Percentiles rank a stretch among this genome's conserved stretches.
Conservation (phyloP, 106 monocot species). For the Dactylorhiza incarnata region DNA sequence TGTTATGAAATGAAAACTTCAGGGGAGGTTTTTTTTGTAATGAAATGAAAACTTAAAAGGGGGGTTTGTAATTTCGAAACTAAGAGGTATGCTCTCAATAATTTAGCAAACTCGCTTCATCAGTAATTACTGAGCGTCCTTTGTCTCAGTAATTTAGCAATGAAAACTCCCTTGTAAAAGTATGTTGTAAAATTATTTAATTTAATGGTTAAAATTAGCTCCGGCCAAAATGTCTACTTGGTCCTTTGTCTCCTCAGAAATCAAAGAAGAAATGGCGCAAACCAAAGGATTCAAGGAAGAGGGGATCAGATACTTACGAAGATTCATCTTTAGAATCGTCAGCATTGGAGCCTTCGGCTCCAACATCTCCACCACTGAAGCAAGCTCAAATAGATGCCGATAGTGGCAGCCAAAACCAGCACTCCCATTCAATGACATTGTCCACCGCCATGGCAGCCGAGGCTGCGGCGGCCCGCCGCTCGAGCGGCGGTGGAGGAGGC, state of each 20-base stretch:
- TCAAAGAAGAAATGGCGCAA: constrained; percentile 2
- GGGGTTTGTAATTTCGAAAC: no score
- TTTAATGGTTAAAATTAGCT: no score
- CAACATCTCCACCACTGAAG: not conserved
- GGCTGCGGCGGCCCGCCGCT: constrained; percentile 41
- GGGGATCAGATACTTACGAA: not conserved
- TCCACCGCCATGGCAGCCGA: constrained; percentile 42
- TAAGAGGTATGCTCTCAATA: no score
- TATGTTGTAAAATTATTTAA: not conserved
- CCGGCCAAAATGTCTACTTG: no score
- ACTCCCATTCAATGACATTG: constrained; percentile 33
- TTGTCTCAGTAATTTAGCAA: no score
- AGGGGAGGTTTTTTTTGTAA: no score
- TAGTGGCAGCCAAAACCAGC: constrained; percentile 33
- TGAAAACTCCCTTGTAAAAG: not conserved
- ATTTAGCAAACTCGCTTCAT: no score
- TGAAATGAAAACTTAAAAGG: no score
- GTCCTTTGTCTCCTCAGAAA: not conserved
- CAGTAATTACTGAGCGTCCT: no score
- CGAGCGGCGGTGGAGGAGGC: constrained; percentile 33
- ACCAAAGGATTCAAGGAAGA: not conserved
- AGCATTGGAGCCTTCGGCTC: not conserved
- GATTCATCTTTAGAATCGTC: not conserved
- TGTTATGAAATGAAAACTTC: no score
- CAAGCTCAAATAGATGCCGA: not conserved